Base-by-base conservation (phyloP, 345 rosid species). In the Brassica rapa region DNA sequence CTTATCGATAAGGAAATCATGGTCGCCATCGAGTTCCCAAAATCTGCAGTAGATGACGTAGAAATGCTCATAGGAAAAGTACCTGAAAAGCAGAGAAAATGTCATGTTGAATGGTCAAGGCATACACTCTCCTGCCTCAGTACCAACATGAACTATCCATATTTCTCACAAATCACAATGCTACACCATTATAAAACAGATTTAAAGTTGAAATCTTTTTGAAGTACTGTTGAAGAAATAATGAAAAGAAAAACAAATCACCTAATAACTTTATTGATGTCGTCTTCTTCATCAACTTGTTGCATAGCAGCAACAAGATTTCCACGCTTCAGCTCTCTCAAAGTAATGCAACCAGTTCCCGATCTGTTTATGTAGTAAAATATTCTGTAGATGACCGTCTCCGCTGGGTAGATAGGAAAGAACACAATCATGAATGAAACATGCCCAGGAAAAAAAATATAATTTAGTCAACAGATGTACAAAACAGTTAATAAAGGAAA, bases 321-420 rank as follows among this genome's bases (percentile, higher is more conserved):
- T 73, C 99, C 97, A 78, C 89, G 94, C 84, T 90, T 95, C 75
- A 95, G 81, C 86, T 95, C 98, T 87, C 93, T 87, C 61, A 93
- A 88, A 29, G 94, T 89, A 73, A 95, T 91, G 77, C 81, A 88
- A 37, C 98, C 99, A 84, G 90, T 86, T 75, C 90, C 94, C 14
- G 93, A 87, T 90, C 97, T 89, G 85, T 90, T 93, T 72, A 85
- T 82, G 85, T 88, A 79, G 87, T 89, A 93, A 84, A 95, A 95
- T 78, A 95, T 93, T 88, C 96, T 88, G 91, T 91, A 91, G 86
- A 93, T 85, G 76, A 94, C 98, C 60, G 98, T 94, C 89, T 94
- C 96, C 82, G 92, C 99, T 95, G 96, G 74, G 60, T 67, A 80
- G 70, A 75, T 51, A 66, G 78, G 69, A 85, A 68, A 73, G 67